A percentile compares a stretch with the other conserved stretches of the same genome.
These are phyloP conservation scores for Serendipita sp. DNA, from an alignment of 768 basidiomycete species.

Conservation along the genomic window DNA sequence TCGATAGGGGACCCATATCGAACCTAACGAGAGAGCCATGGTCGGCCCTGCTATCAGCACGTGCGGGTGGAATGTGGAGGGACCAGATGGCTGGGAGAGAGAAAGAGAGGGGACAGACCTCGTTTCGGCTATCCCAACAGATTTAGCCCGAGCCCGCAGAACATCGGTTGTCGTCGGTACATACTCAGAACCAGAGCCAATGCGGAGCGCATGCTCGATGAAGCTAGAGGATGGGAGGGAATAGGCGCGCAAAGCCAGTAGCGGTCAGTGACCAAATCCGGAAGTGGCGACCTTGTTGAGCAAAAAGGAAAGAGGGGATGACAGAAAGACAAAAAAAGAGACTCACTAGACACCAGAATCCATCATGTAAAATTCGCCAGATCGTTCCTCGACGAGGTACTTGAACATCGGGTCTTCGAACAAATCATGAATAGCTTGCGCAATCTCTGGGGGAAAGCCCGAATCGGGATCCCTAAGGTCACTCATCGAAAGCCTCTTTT, in stretches of 20 bases:
- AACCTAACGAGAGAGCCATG: conserved; percentile 18
- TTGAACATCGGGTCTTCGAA: conserved; percentile 33
- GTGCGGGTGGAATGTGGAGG: background rate
- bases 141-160: conserved; percentile 28
- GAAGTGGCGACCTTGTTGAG: background rate
- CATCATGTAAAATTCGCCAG: conserved; percentile 6
- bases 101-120: background rate
- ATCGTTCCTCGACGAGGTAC: conserved; percentile 6
- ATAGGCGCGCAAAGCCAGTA: background rate
- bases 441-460: conserved; percentile 20
- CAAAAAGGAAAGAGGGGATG: background rate
- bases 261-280: background rate
- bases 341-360: conserved; percentile 27
- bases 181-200: conserved; percentile 23
- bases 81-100: background rate
- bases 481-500: background rate
- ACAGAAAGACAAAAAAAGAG: background rate
- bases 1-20: conserved; percentile 28
- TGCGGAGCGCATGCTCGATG: conserved; percentile 26
- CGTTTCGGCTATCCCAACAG: conserved; percentile 32
- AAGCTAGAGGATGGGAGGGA: conserved; percentile 17
- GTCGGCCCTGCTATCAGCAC: background rate
- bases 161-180: conserved; percentile 29
- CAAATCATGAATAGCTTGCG: conserved; percentile 24
- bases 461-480: background rate